Evolutionary conservation across 164 flowering plant species (phyloP), one percentile per base, ranked within the genome.

Genomic region (Kingdonia uniflora): DNA sequence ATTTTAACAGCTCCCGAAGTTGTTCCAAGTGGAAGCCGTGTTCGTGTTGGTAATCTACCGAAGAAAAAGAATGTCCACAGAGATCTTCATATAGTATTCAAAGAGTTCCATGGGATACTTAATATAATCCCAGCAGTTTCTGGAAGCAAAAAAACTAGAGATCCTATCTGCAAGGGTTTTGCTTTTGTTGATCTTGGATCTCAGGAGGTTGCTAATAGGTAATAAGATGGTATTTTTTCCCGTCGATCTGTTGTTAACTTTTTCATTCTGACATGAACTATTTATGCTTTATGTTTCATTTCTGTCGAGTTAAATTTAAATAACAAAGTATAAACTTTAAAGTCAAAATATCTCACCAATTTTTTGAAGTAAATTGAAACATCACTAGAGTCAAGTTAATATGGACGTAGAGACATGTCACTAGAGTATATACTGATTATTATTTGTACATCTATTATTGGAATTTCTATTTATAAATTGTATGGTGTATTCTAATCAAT

Each of bases 101-200:
- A 79, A 60, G 87, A 72, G 35, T 72, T 84, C 45, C 73, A 74
- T 47, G 94, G 91, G 39, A 69, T 85, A 49, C 35, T 76, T 26
- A 60, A 67, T 44, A 76, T 88, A 64, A 62, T 55, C 44, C 95
- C 96, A 39, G 84, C 69, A 42, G 94, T 82, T 64, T 66, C 81
- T 52, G 98, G 94, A 49, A 92, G 69, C 69, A 79, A 79, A 66
- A 92, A 85, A 75, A 88, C 98, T 6, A 80, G 80, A 62, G 95
- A 92, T 48, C 98, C 98, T 45, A 47, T 85, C 35, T 88, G 98
- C 79, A 85, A 79, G 76, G 98, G 95, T 44, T 73, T 76, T 66
- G 98, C 84, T n/a, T 82, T 79, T 57, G 71, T 92, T 49, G 60
- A 85, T 63, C 73, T 87, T 56, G 74, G 66, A 62, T 65, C 83